A percentile compares a stretch with the other conserved stretches of the same genome.
Conservation (phyloP, 768 basidiomycete species). For the Mrakia hoshinonis region DNA sequence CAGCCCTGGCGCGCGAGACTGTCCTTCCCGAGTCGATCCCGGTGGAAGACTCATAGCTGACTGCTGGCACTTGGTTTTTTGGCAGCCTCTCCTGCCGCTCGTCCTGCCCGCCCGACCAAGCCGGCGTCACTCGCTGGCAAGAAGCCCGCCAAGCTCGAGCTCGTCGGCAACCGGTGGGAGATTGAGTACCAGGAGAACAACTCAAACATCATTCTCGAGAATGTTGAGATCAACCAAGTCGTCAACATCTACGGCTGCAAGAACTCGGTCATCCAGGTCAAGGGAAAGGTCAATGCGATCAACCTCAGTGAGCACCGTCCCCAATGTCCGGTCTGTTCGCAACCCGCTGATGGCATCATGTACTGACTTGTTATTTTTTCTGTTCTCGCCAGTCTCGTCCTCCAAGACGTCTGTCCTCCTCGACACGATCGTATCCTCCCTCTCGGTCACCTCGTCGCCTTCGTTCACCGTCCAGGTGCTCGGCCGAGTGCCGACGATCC, state of each 20-base stretch:
- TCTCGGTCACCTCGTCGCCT: constrained; percentile 81
- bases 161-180: constrained; percentile 90
- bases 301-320: constrained; percentile 69
- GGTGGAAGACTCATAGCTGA: too few relatives aligned
- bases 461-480: constrained; percentile 89
- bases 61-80: too few relatives aligned
- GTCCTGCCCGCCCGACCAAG: constrained; percentile 69
- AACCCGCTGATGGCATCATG: too few relatives aligned
- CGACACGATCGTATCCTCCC: constrained; percentile 82
- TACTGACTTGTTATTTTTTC: too few relatives aligned
- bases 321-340: too few relatives aligned
- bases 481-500: constrained; percentile 80
- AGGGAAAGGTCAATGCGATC: constrained; percentile 92
- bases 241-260: constrained; percentile 89
- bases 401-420: constrained; percentile 77
- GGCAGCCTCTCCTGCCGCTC: constrained; percentile 43
- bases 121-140: constrained; percentile 74
- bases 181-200: constrained; percentile 91
- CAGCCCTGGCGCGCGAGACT: too few relatives aligned
- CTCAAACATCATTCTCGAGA: constrained; percentile 57
- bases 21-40: too few relatives aligned
- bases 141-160: constrained; percentile 77
- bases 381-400: constrained; percentile 66
- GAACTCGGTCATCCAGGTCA: constrained; percentile 67
- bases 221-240: constrained; percentile 68